Evolutionary conservation across 148 eudicot species (phyloP).

Genomic region (Camellia japonica): DNA sequence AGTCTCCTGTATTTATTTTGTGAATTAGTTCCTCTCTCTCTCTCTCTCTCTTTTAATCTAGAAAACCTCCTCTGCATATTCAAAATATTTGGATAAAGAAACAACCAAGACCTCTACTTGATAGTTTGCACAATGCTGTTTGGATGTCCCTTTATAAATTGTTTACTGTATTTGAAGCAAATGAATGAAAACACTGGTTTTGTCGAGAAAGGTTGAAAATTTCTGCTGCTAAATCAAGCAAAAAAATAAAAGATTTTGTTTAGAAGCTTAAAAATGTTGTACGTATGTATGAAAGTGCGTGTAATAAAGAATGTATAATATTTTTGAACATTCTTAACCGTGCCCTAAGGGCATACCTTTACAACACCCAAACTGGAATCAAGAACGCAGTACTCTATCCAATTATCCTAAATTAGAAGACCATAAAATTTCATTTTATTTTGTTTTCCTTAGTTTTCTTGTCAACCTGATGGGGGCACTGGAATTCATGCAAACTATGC

Average conservation of each 20-base stretch:
- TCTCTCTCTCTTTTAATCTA: not conserved
- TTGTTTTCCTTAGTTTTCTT: constrained; percentile 1
- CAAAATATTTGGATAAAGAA: not conserved
- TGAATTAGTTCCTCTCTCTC: not conserved
- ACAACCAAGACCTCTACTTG: not conserved
- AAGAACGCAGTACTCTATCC: not conserved
- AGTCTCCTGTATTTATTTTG: not conserved
- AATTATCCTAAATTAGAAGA: not conserved
- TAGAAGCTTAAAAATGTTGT: too few relatives aligned
- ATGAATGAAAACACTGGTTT: not conserved
- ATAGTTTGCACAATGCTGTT: not conserved
- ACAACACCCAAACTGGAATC: not conserved
- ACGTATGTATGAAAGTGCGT: too few relatives aligned
- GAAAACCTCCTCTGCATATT: not conserved
- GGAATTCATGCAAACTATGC: not conserved
- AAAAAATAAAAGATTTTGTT: not conserved
- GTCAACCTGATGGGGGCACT: not conserved
- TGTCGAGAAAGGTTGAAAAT: not conserved
- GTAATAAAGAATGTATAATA: too few relatives aligned
- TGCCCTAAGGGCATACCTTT: too few relatives aligned
- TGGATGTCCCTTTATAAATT: not conserved
- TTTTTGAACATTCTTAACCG: too few relatives aligned
- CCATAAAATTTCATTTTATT: not conserved
- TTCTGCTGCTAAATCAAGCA: not conserved
- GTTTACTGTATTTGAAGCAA: not conserved